A percentile compares a stretch with the other conserved stretches of the same genome.
phyloP scores from a whole-genome alignment of 179 eudicot species.

The Actinidia chinensis region DNA sequence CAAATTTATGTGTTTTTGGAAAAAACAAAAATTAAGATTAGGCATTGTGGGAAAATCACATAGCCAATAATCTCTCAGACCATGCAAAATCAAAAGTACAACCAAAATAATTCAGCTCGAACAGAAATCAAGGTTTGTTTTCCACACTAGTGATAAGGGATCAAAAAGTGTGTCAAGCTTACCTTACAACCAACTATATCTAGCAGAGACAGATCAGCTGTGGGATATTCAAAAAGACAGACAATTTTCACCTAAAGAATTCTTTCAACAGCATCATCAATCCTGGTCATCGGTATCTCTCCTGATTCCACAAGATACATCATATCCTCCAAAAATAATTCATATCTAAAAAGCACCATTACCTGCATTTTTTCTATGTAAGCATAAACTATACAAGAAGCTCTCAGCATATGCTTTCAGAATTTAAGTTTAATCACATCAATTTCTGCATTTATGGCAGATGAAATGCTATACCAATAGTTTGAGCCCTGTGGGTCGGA shows the following conservation, averaged over 20 bases:
- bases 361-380: slow-evolving; percentile 47
- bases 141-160: not conserved
- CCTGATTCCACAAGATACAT: slow-evolving; percentile 61
- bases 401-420: not conserved
- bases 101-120: not conserved
- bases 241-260: slow-evolving; percentile 84
- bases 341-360: slow-evolving; percentile 72
- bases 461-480: slow-evolving; percentile 52
- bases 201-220: slow-evolving; percentile 64
- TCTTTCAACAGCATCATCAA: slow-evolving; percentile 90
- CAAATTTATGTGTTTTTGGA: not conserved
- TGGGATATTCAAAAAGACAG: slow-evolving; percentile 80
- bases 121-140: not conserved
- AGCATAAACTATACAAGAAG: not conserved
- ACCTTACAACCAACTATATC: slow-evolving; percentile 82
- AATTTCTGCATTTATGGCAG: slow-evolving; percentile 73
- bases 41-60: not conserved
- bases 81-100: not conserved
- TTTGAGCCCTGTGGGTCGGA: slow-evolving; percentile 60
- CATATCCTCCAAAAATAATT: slow-evolving; percentile 60
- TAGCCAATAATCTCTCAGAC: not conserved
- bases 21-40: not conserved
- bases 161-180: slow-evolving; percentile 11
- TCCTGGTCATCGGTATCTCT: slow-evolving; percentile 71
- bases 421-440: slow-evolving; percentile 34